Percentiles rank a stretch among this genome's conserved stretches.
Evolutionary conservation across 371 early-diverging fungal species (phyloP).

Genomic region (Saksenaea vasiformis): DNA sequence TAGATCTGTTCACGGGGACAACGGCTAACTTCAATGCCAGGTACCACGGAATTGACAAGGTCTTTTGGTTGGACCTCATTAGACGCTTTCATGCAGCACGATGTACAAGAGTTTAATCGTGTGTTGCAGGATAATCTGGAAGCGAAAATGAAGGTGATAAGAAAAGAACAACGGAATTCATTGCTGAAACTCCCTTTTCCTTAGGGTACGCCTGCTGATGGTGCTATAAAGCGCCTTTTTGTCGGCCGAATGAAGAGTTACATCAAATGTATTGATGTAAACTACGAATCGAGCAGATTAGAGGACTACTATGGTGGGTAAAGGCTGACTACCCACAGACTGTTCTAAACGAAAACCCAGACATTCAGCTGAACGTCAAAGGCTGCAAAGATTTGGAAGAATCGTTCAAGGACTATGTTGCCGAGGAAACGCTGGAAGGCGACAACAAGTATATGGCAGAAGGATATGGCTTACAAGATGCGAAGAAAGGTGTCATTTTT

Average conservation of each 20-base stretch:
- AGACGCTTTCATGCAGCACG: constrained; percentile 95
- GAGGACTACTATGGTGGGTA: constrained; percentile 57
- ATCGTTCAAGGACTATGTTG: constrained; percentile 88
- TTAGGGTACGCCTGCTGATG: constrained; percentile 87
- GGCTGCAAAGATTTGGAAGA: constrained; percentile 87
- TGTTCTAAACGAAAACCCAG: constrained; percentile 34
- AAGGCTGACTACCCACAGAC: not conserved
- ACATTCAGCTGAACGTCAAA: constrained; percentile 94
- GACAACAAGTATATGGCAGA: constrained; percentile 98
- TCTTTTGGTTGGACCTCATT: constrained; percentile 96
- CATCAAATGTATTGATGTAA: constrained; percentile 90
- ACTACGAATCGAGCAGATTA: constrained; percentile 87
- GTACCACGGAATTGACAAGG: constrained; percentile 90
- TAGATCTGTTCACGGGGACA: not conserved
- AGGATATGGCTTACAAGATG: constrained; percentile 94
- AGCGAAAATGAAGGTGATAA: constrained; percentile 75
- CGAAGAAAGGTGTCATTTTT: constrained; percentile 95
- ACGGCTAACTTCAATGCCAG: constrained; percentile 11
- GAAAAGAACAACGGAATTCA: not conserved
- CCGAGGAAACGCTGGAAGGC: constrained; percentile 89
- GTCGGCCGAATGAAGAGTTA: constrained; percentile 94
- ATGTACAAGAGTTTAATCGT: constrained; percentile 96
- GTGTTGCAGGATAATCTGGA: constrained; percentile 95
- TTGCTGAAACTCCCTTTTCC: not conserved
- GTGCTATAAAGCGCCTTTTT: constrained; percentile 87